Evolutionary conservation across 164 flowering plant genomes (phyloP).

Genomic region (Euptelea pleiosperma): DNA sequence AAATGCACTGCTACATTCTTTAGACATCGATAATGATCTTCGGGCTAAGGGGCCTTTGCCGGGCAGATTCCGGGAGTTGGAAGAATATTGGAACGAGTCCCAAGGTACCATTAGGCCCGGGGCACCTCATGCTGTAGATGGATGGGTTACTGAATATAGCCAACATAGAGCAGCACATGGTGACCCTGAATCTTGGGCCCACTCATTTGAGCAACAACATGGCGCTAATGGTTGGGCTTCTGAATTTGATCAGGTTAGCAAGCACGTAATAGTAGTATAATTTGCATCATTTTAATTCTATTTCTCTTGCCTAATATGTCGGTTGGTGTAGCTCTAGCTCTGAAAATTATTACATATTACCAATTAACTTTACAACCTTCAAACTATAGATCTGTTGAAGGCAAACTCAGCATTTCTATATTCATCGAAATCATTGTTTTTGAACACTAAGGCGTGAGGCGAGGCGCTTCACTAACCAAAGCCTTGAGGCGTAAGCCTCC

Average conservation of each 20-base stretch:
- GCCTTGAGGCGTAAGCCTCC: no score
- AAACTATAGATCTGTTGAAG: no score
- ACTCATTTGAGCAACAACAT: conserved; percentile 77
- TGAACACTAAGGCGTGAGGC: no score
- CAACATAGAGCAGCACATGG: conserved; percentile 42
- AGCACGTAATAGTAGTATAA: neutral
- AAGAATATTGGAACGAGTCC: conserved; percentile 90
- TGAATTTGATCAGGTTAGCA: conserved; percentile 82
- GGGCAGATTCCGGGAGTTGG: conserved; percentile 72
- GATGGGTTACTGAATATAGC: conserved; percentile 69
- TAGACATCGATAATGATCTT: conserved; percentile 73
- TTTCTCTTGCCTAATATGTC: no score
- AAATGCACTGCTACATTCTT: conserved; percentile 67
- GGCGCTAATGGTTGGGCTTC: conserved; percentile 91
- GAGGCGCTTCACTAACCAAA: no score
- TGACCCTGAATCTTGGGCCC: conserved; percentile 70
- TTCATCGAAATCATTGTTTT: no score
- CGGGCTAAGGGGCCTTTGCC: conserved; percentile 54
- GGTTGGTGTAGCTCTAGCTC: no score
- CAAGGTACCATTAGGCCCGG: conserved; percentile 44
- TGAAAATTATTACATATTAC: no score
- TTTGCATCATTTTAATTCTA: no score
- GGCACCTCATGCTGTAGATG: conserved; percentile 45
- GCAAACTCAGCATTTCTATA: no score
- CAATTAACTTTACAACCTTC: no score